These are phyloP conservation scores for Trypanosomatidae sp. DNA, from an alignment of 208 protist genomes.

Conservation along the genomic window DNA sequence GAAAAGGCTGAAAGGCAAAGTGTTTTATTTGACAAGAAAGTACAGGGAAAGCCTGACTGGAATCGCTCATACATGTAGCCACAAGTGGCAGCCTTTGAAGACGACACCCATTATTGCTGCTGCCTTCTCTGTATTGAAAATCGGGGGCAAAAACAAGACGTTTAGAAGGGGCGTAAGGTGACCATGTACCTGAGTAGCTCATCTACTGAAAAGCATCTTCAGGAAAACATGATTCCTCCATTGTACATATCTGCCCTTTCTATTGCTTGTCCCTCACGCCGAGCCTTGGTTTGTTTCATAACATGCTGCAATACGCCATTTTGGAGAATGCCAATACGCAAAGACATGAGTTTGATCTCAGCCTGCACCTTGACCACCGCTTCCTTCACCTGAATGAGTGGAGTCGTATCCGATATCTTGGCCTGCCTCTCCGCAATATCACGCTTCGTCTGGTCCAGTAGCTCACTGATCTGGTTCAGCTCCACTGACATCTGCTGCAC, in stretches of 20 bases:
- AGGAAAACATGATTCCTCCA: slow-evolving; percentile 26
- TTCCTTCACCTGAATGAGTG: slow-evolving; percentile 90
- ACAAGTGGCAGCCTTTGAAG: neutral
- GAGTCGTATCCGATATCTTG: slow-evolving; percentile 88
- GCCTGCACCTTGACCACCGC: slow-evolving; percentile 80
- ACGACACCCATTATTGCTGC: slow-evolving; percentile 6
- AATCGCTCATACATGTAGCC: neutral
- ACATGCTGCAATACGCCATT: slow-evolving; percentile 89
- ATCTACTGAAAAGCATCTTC: neutral
- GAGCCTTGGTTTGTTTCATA: slow-evolving; percentile 76
- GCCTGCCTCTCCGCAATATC: slow-evolving; percentile 86
- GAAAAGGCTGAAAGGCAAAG: slow-evolving; percentile 23
- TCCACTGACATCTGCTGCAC: slow-evolving; percentile 88
- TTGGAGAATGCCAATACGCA: slow-evolving; percentile 89
- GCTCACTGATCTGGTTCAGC: slow-evolving; percentile 87
- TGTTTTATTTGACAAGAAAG: slow-evolving; percentile 2
- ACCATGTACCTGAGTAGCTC: neutral
- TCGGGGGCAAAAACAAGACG: neutral
- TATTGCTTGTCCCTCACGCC: slow-evolving; percentile 37
- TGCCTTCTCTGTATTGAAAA: neutral
- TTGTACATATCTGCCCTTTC: slow-evolving; percentile 24
- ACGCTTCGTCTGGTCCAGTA: slow-evolving; percentile 83
- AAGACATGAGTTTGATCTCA: slow-evolving; percentile 90
- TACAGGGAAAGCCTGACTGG: neutral
- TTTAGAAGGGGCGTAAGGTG: neutral